Percentiles rank a stretch among this genome's conserved stretches.
Evolutionary conservation across 1,284 basidiomycete species (phyloP).

Genomic region (Irpex sp.): DNA sequence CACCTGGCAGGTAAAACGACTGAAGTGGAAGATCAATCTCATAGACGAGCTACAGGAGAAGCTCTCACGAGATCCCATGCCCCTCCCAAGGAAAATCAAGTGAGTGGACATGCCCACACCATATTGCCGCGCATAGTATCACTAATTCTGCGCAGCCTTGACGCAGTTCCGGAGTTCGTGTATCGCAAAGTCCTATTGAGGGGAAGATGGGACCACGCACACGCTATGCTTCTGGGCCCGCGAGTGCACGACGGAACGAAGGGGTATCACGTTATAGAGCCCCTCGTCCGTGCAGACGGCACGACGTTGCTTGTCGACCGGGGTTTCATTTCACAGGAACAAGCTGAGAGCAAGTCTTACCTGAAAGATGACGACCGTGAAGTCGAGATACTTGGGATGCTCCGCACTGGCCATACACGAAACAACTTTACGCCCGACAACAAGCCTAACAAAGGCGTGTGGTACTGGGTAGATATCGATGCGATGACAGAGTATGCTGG

Average conservation of each 20-base stretch:
- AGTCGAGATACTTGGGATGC: conserved; percentile 70
- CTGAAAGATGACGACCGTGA: conserved; percentile 43
- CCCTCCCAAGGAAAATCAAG: conserved; percentile 86
- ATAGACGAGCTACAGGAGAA: conserved; percentile 96
- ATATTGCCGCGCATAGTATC: too few species aligned
- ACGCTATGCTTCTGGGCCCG: conserved; percentile 80
- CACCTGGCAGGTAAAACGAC: conserved; percentile 87
- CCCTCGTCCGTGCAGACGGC: conserved; percentile 71
- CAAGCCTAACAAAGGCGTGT: conserved; percentile 71
- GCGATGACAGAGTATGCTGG: conserved; percentile 81
- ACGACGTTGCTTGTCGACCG: conserved; percentile 87
- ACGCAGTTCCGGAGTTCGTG: conserved; percentile 78
- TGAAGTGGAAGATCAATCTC: conserved; percentile 92
- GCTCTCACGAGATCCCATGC: conserved; percentile 73
- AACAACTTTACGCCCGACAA: conserved; percentile 90
- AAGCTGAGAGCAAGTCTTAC: conserved; percentile 31
- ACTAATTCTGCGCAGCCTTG: conserved; percentile 33
- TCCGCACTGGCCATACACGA: conserved; percentile 61
- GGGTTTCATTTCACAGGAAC: conserved; percentile 81
- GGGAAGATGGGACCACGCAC: conserved; percentile 74
- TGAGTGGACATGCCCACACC: conserved; percentile 33
- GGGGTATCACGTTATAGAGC: conserved; percentile 85
- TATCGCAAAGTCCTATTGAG: conserved; percentile 80
- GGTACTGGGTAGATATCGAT: conserved; percentile 89
- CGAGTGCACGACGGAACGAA: conserved; percentile 82